A percentile compares a stretch with the other conserved stretches of the same genome.
Evolutionary conservation across 257 asterid species (phyloP).

Genomic region (Solanum corneliomulleri): DNA sequence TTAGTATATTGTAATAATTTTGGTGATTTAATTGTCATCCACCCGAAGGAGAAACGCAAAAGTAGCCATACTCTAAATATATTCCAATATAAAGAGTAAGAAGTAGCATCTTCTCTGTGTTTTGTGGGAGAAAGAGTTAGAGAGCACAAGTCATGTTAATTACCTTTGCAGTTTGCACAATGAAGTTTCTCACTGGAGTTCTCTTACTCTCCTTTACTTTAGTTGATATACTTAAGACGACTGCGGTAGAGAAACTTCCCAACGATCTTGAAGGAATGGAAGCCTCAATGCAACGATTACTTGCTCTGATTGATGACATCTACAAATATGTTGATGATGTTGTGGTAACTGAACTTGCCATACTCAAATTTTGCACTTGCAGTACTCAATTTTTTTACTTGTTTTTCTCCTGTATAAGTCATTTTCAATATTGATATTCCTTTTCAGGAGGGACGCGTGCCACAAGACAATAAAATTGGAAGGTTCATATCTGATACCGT

Average conservation of each 20-base stretch:
- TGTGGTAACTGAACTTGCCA: constrained; percentile 43
- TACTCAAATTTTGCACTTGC: neutral
- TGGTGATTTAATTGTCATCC: neutral
- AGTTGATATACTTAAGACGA: constrained; percentile 82
- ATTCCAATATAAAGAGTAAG: neutral
- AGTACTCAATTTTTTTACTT: neutral
- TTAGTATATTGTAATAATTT: neutral
- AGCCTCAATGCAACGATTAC: constrained; percentile 79
- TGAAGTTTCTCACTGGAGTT: neutral
- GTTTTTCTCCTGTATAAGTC: neutral
- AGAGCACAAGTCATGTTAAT: neutral
- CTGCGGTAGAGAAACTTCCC: constrained; percentile 78
- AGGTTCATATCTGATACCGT: constrained; percentile 56
- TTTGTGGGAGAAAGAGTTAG: neutral
- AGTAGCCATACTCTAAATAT: neutral
- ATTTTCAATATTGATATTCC: neutral
- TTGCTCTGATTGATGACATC: constrained; percentile 70
- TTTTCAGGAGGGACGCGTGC: constrained; percentile 58
- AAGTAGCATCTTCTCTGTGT: neutral
- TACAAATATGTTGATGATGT: constrained; percentile 86
- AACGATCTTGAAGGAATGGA: constrained; percentile 96
- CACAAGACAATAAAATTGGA: constrained; percentile 68
- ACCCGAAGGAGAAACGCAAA: neutral
- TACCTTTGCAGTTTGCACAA: neutral
- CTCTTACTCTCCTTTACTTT: constrained; percentile 1